These are phyloP conservation scores for Pestalotiopsis sp. DNA, from an alignment of 2,329 filamentous ascomycete genomes.

Conservation along the genomic window DNA sequence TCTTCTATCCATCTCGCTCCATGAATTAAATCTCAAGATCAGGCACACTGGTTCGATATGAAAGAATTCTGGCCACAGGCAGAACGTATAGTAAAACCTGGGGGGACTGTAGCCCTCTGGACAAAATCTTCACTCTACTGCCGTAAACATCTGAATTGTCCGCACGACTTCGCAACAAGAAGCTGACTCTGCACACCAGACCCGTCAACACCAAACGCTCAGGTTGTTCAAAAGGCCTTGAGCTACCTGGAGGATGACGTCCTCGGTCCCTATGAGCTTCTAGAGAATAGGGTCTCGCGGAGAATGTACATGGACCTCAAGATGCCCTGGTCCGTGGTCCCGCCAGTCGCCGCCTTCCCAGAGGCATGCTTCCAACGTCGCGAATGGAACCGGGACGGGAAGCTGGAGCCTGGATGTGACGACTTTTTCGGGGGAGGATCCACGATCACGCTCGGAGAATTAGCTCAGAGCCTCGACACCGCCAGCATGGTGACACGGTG, in stretches of 20 bases:
- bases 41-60: constrained; percentile 55
- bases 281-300: constrained; percentile 37
- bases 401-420: constrained; percentile 20
- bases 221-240: constrained; percentile 36
- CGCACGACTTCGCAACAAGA: constrained; percentile 5
- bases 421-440: constrained; percentile 28
- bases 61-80: constrained; percentile 44
- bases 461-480: constrained; percentile 31
- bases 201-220: constrained; percentile 36
- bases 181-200: constrained; percentile 19
- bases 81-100: constrained; percentile 44
- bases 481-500: constrained; percentile 39
- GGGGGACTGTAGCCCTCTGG: constrained; percentile 51
- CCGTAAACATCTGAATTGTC: constrained; percentile 19
- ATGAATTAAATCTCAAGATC: not conserved
- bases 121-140: constrained; percentile 27
- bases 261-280: constrained; percentile 36
- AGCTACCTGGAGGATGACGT: constrained; percentile 35
- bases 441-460: constrained; percentile 21
- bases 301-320: constrained; percentile 40
- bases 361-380: constrained; percentile 31
- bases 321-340: constrained; percentile 43
- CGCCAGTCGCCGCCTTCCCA: not conserved
- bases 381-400: constrained; percentile 36
- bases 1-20: not conserved